These are phyloP conservation scores for Gossypium longicalyx DNA, from an alignment of 345 rosid genomes.

Conservation along the genomic window DNA sequence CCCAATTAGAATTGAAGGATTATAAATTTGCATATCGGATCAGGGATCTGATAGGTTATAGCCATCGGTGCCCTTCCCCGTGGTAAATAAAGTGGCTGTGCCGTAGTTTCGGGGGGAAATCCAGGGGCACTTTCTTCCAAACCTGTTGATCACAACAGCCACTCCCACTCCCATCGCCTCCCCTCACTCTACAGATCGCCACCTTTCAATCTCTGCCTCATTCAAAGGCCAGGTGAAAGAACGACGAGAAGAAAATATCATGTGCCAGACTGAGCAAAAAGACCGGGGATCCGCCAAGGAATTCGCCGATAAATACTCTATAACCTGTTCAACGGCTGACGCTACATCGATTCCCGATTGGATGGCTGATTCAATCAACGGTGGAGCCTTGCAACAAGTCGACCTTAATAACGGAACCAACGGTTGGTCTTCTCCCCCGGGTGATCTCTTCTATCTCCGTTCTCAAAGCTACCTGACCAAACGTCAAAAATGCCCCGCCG, in stretches of 20 bases:
- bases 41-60: too few species aligned
- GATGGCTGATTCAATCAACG: slow-evolving; percentile 58
- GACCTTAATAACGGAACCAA: slow-evolving; percentile 65
- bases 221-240: neutral
- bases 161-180: neutral
- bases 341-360: slow-evolving; percentile 34
- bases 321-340: slow-evolving; percentile 25
- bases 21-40: neutral
- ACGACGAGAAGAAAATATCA: neutral
- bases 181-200: neutral
- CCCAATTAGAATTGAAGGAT: neutral
- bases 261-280: slow-evolving; percentile 55
- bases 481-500: slow-evolving; percentile 60
- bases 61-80: neutral
- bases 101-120: slow-evolving; percentile 19
- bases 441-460: slow-evolving; percentile 70
- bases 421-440: slow-evolving; percentile 97
- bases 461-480: slow-evolving; percentile 48
- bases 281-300: slow-evolving; percentile 36
- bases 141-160: neutral
- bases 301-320: slow-evolving; percentile 21
- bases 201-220: neutral
- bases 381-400: slow-evolving; percentile 74
- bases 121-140: slow-evolving; percentile 12
- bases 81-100: neutral